phyloP scores from a whole-genome alignment of 2,329 filamentous ascomycete genomes.

The Trichoderma simmonsii region DNA sequence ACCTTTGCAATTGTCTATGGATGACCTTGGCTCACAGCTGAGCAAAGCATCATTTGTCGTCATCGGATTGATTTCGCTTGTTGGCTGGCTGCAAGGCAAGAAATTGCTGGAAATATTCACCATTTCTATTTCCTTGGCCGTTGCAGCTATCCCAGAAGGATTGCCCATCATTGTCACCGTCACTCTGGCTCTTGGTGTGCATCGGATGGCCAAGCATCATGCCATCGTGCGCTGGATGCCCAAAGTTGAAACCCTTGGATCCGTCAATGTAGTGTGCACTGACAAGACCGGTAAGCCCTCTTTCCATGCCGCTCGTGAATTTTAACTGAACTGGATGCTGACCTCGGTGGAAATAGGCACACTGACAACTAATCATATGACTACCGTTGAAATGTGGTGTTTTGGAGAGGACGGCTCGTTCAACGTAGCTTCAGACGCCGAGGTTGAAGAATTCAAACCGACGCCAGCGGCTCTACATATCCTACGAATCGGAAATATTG shows the following conservation, averaged over 20 bases:
- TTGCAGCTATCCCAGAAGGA: slow-evolving; percentile 93
- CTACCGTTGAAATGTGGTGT: slow-evolving; percentile 93
- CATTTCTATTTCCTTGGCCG: slow-evolving; percentile 92
- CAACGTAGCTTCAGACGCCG: slow-evolving; percentile 54
- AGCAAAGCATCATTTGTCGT: slow-evolving; percentile 96
- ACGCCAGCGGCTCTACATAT: slow-evolving; percentile 76
- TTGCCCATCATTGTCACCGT: slow-evolving; percentile 98
- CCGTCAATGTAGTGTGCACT: slow-evolving; percentile 99
- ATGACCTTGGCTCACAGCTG: slow-evolving; percentile 90
- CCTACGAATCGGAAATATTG: slow-evolving; percentile 89
- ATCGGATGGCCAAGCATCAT: slow-evolving; percentile 92
- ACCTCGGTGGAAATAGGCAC: slow-evolving; percentile 57
- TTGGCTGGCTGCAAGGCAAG: slow-evolving; percentile 88
- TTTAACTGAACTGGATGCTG: neutral
- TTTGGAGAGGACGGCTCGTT: slow-evolving; percentile 63
- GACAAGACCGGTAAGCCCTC: slow-evolving; percentile 76
- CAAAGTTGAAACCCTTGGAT: slow-evolving; percentile 94
- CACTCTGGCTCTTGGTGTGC: slow-evolving; percentile 87
- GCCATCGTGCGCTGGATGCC: slow-evolving; percentile 95
- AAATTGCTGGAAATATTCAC: slow-evolving; percentile 92
- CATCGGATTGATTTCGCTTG: slow-evolving; percentile 86
- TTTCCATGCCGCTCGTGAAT: neutral
- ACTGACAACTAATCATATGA: slow-evolving; percentile 97
- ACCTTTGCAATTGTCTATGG: slow-evolving; percentile 93
- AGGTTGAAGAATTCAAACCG: slow-evolving; percentile 54